Conservation (phyloP, 2,329 filamentous ascomycete genomes). For the Escovopsis sp. region DNA sequence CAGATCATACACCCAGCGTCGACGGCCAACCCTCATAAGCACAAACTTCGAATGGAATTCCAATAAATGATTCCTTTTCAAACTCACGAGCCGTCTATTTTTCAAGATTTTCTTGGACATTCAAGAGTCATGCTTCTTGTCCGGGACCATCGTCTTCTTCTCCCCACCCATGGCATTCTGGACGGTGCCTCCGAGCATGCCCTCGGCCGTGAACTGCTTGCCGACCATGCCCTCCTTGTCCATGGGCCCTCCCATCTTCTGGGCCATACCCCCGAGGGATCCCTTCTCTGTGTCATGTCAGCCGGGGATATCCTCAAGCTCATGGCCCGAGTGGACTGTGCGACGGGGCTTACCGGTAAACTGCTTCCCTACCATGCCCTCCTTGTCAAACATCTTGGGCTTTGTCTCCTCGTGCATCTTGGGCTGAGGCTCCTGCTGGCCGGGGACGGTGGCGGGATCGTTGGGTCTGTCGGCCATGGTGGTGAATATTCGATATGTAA, state of each 20-base stretch:
- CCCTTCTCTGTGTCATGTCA: conserved; percentile 23
- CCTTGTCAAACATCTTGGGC: conserved; percentile 30
- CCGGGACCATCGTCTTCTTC: conserved; percentile 10
- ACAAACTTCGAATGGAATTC: too few species aligned
- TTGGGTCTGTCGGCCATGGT: background rate
- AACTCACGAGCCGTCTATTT: too few species aligned
- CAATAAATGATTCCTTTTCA: too few species aligned
- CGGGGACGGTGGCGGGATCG: background rate
- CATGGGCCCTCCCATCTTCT: conserved; percentile 35
- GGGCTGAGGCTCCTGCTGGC: background rate
- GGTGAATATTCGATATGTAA: background rate
- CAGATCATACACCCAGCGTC: too few species aligned
- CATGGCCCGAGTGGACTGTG: too few species aligned
- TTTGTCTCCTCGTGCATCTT: conserved; percentile 5
- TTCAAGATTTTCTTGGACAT: too few species aligned
- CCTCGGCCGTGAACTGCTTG: conserved; percentile 39
- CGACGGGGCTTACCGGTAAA: conserved; percentile 29
- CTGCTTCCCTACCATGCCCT: conserved; percentile 38
- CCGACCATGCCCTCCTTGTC: conserved; percentile 37
- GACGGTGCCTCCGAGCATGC: conserved; percentile 37
- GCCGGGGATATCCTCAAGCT: too few species aligned
- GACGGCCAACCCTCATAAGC: too few species aligned
- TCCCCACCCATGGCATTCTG: conserved; percentile 29
- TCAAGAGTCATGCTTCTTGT: too few species aligned
- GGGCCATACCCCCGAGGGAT: conserved; percentile 32